phyloP scores from a whole-genome alignment of 2,329 filamentous ascomycete species.

The Drechslerella coelobrocha region DNA sequence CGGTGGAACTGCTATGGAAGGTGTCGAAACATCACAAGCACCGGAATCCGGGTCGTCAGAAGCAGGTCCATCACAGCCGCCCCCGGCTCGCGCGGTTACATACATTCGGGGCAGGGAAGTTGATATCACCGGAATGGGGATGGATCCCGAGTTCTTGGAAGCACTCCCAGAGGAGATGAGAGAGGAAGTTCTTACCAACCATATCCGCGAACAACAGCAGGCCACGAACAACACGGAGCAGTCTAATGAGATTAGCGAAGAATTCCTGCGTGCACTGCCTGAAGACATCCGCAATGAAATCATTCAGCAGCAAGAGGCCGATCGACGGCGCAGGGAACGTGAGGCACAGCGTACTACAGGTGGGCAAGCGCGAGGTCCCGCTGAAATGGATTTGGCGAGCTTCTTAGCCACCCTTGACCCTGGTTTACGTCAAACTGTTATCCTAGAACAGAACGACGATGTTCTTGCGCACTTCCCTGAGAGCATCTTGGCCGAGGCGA shows the following conservation, averaged over 20 bases:
- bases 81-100: constrained; percentile 73
- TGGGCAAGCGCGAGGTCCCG: constrained; percentile 64
- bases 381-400: constrained; percentile 90
- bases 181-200: constrained; percentile 92
- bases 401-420: constrained; percentile 88
- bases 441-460: constrained; percentile 90
- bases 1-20: constrained; percentile 70
- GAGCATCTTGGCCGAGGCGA: constrained; percentile 84
- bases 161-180: constrained; percentile 97
- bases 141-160: constrained; percentile 91
- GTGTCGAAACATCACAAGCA: constrained; percentile 67
- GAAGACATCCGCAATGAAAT: constrained; percentile 89
- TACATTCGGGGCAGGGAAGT: constrained; percentile 85
- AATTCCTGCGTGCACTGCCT: constrained; percentile 91
- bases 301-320: constrained; percentile 85
- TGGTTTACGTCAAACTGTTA: constrained; percentile 79
- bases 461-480: constrained; percentile 82
- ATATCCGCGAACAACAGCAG: constrained; percentile 82
- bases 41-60: constrained; percentile 58
- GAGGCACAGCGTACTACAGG: constrained; percentile 71
- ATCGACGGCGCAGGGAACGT: constrained; percentile 84
- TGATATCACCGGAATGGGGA: constrained; percentile 92
- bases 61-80: constrained; percentile 61
- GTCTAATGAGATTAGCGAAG: constrained; percentile 83
- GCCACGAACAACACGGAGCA: constrained; percentile 75